Base-by-base conservation (phyloP, 1,139 yeast species). In the Blastobotrys illinoisensis region DNA sequence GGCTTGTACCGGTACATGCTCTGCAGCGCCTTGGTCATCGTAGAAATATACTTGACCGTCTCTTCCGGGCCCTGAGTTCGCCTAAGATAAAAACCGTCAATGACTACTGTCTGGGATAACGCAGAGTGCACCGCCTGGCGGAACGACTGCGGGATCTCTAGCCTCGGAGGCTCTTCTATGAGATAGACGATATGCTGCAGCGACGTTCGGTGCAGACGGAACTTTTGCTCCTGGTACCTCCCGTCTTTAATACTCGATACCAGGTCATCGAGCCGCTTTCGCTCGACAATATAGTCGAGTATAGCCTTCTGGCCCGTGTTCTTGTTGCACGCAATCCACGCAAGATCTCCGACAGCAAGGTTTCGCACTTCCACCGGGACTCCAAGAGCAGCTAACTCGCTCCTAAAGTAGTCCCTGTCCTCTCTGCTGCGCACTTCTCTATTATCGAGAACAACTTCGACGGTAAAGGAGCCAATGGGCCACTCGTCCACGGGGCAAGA, bases 211-310 rank as follows among this genome's bases (percentile, higher is more conserved):
- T 77, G 79, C 56, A 93, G 73, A 53, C 99, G 78, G 23, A 78
- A 74, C 66, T 93, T 91, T 66, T 93, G 99, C 67, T 93, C 99
- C 16, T 60, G 63, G 54, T 71, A 91, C 52, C 99, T 74, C 2
- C 97, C 97, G 70, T 93, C 99, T 58, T 80, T 79, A 48, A 95
- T 90, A 52, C 97, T 88, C 49, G 77, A 67, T 0, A 87, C 86
- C 64, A 95, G 78, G 74, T 95, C 99, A 66, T 88, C 96, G 47
- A 90, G 71, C 56, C 97, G 74, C 69, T 95, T 95, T 45, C 99
- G 77, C 70, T 95, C 99, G 54, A 95, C 79, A 24, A 93, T 85
- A 59, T 81, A 84, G 65, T 91, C 88, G 19, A 95, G 70, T 0
- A 88, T 85, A 2, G 85, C 90, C 55, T 79, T 78, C 9, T 49